phyloP scores from a whole-genome alignment of 2,329 filamentous ascomycete species.

The Penicillium carneum region DNA sequence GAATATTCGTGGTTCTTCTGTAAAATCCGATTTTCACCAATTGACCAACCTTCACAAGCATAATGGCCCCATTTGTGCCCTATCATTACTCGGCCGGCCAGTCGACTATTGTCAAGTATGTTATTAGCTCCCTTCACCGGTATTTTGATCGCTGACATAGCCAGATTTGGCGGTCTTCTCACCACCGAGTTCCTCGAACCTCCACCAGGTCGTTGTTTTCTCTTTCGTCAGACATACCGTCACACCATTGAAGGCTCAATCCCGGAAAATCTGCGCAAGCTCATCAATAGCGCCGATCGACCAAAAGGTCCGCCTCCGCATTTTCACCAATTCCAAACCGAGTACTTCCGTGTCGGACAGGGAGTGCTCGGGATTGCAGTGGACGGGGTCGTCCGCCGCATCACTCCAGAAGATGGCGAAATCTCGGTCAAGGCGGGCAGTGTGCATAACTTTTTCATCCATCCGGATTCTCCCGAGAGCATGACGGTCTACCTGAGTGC shows the following conservation, averaged over 20 bases:
- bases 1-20: background rate
- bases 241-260: slow-evolving; percentile 11
- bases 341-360: slow-evolving; percentile 27
- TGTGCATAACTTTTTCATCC: slow-evolving; percentile 25
- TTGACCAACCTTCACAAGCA: background rate
- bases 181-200: slow-evolving; percentile 24
- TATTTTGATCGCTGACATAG: background rate
- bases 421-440: slow-evolving; percentile 17
- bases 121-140: too few relatives aligned
- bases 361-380: slow-evolving; percentile 18
- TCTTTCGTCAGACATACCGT: slow-evolving; percentile 23
- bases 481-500: slow-evolving; percentile 29
- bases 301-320: slow-evolving; percentile 23
- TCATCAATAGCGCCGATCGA: slow-evolving; percentile 15
- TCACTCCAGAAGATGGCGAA: slow-evolving; percentile 20
- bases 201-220: slow-evolving; percentile 20
- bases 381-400: slow-evolving; percentile 8
- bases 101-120: background rate
- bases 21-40: background rate
- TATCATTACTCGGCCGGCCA: background rate
- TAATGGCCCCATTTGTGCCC: background rate
- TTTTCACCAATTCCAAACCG: slow-evolving; percentile 28
- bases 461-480: slow-evolving; percentile 21
- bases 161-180: slow-evolving; percentile 23
- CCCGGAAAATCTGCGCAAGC: slow-evolving; percentile 7